Conservation (phyloP, 176 grass and related monocot genomes). For the Chrysopogon serrulatus region DNA sequence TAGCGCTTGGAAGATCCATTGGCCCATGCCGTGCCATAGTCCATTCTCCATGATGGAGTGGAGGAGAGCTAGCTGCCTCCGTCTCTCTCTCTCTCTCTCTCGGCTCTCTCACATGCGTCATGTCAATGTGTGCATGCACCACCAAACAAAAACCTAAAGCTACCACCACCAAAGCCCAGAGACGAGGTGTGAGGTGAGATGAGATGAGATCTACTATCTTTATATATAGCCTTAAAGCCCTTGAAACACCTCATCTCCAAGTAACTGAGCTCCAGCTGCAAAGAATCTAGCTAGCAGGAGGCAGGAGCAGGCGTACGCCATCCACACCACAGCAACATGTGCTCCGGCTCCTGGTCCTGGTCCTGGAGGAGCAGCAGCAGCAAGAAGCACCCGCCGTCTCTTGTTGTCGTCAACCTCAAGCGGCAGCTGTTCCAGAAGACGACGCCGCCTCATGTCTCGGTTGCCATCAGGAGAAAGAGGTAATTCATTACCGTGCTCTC, state of each 20-base stretch:
- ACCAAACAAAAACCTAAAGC: constrained; percentile 41
- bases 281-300: constrained; percentile 15
- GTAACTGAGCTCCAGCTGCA: constrained; percentile 5
- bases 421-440: background rate
- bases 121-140: constrained; percentile 51
- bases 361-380: constrained; percentile 1
- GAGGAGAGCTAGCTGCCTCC: background rate
- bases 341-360: constrained; percentile 21
- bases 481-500: background rate
- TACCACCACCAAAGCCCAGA: background rate
- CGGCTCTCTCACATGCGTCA: constrained; percentile 25
- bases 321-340: constrained; percentile 27
- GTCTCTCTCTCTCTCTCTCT: constrained; percentile 4
- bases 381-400: background rate
- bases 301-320: background rate
- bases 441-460: background rate
- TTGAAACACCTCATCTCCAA: constrained; percentile 12
- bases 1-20: constrained; percentile 25
- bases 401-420: background rate
- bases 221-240: constrained; percentile 25
- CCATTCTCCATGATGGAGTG: constrained; percentile 45
- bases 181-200: background rate
- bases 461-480: constrained; percentile 53
- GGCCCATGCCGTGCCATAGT: constrained; percentile 1
- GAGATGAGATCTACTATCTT: constrained; percentile 2